Percentiles rank a stretch among this genome's conserved stretches.
phyloP scores from a whole-genome alignment of 2,329 filamentous ascomycete species.

The Monosporascus sp. region DNA sequence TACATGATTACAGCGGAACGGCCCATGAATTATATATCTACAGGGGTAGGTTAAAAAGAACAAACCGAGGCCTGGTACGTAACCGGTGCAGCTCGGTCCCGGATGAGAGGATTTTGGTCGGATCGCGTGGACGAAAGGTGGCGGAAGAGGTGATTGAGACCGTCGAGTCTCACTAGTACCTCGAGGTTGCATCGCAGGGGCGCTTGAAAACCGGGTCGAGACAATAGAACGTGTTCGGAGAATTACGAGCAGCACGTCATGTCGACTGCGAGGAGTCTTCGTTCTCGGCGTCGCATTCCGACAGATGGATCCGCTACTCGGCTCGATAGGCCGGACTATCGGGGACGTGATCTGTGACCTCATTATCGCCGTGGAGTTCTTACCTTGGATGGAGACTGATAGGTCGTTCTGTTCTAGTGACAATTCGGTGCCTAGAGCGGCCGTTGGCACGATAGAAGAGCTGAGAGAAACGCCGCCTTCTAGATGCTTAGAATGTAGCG shows the following conservation, averaged over 20 bases:
- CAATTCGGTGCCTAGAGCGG: too few relatives aligned
- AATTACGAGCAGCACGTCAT: background rate
- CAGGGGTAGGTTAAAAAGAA: background rate
- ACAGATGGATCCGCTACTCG: background rate
- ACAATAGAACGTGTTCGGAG: background rate
- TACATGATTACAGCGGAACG: background rate
- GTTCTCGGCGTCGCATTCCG: background rate
- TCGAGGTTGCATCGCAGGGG: background rate
- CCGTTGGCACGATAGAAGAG: too few relatives aligned
- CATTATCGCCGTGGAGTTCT: background rate
- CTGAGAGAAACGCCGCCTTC: too few relatives aligned
- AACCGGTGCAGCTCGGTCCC: too few relatives aligned
- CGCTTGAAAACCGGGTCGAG: background rate
- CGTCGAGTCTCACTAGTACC: background rate
- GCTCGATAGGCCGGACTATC: background rate
- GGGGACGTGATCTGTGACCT: background rate
- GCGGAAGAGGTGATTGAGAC: background rate
- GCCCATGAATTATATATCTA: background rate
- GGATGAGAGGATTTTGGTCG: too few relatives aligned
- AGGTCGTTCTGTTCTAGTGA: too few relatives aligned
- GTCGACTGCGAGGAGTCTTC: background rate
- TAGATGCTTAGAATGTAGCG: too few relatives aligned
- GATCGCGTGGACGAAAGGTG: too few relatives aligned
- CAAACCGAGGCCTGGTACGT: too few relatives aligned
- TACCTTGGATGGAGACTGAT: too few relatives aligned